A percentile compares a stretch with the other conserved stretches of the same genome.
Conservation (phyloP, 2,329 filamentous ascomycete genomes). For the Aspergillus unguis region DNA sequence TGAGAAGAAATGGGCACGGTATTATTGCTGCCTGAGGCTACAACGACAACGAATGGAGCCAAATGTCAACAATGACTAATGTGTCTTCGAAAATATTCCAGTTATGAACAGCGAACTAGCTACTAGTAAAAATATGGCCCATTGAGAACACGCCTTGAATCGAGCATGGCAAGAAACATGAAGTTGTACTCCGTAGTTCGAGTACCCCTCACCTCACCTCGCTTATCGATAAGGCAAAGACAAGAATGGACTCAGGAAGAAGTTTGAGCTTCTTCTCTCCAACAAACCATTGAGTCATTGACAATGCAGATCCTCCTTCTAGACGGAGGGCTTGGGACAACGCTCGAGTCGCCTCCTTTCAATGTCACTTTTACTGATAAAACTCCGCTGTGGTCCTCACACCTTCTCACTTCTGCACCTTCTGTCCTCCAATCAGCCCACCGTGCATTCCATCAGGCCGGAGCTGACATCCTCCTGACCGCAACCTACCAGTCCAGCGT, state of each 20-base stretch:
- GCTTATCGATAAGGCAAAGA: constrained; percentile 1
- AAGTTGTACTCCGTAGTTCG: too few species aligned
- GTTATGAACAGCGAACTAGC: too few species aligned
- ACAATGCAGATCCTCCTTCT: constrained; percentile 48
- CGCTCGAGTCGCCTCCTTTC: constrained; percentile 57
- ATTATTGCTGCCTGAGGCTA: not conserved
- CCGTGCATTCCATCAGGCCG: constrained; percentile 53
- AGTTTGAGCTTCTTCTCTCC: too few species aligned
- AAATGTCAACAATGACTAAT: not conserved
- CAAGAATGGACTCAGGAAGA: not conserved
- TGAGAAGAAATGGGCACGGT: too few species aligned
- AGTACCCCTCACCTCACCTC: too few species aligned
- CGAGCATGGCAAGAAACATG: too few species aligned
- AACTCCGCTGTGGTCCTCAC: constrained; percentile 64
- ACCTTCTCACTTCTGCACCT: constrained; percentile 57
- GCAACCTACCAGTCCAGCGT: constrained; percentile 65
- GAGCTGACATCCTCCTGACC: constrained; percentile 62
- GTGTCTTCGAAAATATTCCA: not conserved
- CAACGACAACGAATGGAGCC: not conserved
- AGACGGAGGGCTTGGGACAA: constrained; percentile 66
- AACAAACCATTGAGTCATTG: not conserved
- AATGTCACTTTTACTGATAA: constrained; percentile 50
- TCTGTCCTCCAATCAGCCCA: constrained; percentile 55
- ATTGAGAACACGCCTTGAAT: too few species aligned
- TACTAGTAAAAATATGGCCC: too few species aligned